These are phyloP conservation scores for Suhomyces choctaworum DNA, from an alignment of 1,139 yeast species.

Conservation along the genomic window DNA sequence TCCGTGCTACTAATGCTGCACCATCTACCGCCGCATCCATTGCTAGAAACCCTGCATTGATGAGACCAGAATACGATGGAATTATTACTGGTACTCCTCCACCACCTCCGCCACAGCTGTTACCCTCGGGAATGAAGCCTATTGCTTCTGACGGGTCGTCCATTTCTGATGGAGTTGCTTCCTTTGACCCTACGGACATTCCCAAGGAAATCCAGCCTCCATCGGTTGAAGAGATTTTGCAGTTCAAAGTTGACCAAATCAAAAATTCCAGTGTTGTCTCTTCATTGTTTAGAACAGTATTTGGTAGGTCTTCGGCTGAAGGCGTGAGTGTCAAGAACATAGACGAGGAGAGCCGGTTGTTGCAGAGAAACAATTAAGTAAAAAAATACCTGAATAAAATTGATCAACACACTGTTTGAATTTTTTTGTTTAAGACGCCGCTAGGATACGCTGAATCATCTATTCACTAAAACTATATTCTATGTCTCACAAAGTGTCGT, in stretches of 20 bases:
- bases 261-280: slow-evolving; percentile 5
- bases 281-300: slow-evolving; percentile 1
- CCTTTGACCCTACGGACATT: slow-evolving; percentile 19
- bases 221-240: slow-evolving; percentile 30
- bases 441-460: no score
- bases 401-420: no score
- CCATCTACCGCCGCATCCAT: slow-evolving; percentile 37
- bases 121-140: slow-evolving; percentile 20
- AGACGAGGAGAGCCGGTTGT: slow-evolving; percentile 16
- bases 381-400: no score
- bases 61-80: slow-evolving; percentile 35
- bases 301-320: not conserved
- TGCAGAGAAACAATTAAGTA: slow-evolving; percentile 7
- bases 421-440: no score
- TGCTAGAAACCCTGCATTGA: slow-evolving; percentile 40
- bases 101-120: slow-evolving; percentile 14
- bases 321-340: slow-evolving; percentile 3
- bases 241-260: slow-evolving; percentile 25
- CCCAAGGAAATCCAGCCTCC: slow-evolving; percentile 47
- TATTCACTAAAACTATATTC: no score
- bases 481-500: slow-evolving; percentile 17
- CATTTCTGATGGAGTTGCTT: slow-evolving; percentile 7
- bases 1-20: slow-evolving; percentile 21
- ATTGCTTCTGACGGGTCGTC: slow-evolving; percentile 24
- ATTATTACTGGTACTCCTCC: slow-evolving; percentile 33